Evolutionary conservation across 345 rosid genomes (phyloP).

Genomic region (Abelmoschus esculentus): DNA sequence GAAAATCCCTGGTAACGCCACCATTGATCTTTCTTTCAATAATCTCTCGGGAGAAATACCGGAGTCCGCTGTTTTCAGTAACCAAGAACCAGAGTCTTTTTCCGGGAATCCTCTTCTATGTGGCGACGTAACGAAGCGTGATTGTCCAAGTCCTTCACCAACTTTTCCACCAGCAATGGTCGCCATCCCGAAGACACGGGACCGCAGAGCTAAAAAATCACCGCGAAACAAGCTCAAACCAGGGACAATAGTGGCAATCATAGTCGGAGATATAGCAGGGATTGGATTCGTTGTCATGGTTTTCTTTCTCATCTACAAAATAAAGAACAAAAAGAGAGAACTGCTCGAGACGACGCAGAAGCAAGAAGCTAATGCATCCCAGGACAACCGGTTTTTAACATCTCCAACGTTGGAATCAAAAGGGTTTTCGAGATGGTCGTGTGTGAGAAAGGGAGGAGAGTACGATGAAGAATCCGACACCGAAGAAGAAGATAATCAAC

Average conservation of each 20-base stretch:
- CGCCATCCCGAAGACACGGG: slow-evolving; percentile 37
- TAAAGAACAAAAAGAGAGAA: slow-evolving; percentile 25
- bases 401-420: slow-evolving; percentile 70
- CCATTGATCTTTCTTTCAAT: slow-evolving; percentile 75
- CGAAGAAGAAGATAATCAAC: slow-evolving; percentile 33
- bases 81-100: slow-evolving; percentile 39
- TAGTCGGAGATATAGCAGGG: slow-evolving; percentile 42
- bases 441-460: slow-evolving; percentile 55
- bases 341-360: slow-evolving; percentile 26
- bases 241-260: slow-evolving; percentile 30
- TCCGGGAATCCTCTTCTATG: slow-evolving; percentile 68
- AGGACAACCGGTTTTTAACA: slow-evolving; percentile 42
- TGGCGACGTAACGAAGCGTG: slow-evolving; percentile 36
- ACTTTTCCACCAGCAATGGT: slow-evolving; percentile 77
- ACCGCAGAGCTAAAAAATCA: slow-evolving; percentile 7
- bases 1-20: slow-evolving; percentile 50
- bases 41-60: slow-evolving; percentile 70
- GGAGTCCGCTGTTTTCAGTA: slow-evolving; percentile 31
- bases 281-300: slow-evolving; percentile 30
- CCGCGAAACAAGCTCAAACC: slow-evolving; percentile 24
- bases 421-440: slow-evolving; percentile 68
- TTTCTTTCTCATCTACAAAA: slow-evolving; percentile 28
- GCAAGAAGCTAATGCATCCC: slow-evolving; percentile 34
- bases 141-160: slow-evolving; percentile 17
- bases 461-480: slow-evolving; percentile 39